Conservation (phyloP, 345 rosid genomes). For the thale cress (Arabidopsis thaliana) region DNA sequence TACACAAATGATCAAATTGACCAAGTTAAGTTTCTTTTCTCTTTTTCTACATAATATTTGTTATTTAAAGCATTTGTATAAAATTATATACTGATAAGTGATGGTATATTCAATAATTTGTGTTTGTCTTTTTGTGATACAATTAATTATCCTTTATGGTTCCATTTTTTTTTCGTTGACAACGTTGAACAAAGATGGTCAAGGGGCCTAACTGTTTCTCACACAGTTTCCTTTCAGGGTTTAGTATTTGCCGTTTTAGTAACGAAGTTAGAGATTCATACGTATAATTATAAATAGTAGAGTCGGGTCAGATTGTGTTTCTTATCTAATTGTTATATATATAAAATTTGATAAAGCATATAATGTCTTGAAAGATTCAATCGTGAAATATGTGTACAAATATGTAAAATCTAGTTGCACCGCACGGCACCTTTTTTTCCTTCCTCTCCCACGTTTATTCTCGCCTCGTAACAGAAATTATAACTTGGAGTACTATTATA, state of each 20-base stretch:
- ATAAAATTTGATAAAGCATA: constrained; percentile 9
- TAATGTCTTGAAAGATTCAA: neutral
- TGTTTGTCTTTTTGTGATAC: neutral
- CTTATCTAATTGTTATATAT: neutral
- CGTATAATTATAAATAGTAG: neutral
- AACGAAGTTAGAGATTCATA: constrained; percentile 27
- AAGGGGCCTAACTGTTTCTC: constrained; percentile 29
- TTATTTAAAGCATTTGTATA: neutral
- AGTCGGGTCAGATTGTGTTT: constrained; percentile 30
- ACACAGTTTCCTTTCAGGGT: constrained; percentile 9
- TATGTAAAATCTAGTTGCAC: constrained; percentile 24
- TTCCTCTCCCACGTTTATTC: constrained; percentile 25
- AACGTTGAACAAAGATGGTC: neutral
- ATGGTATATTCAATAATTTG: neutral
- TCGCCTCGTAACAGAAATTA: constrained; percentile 32
- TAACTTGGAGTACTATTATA: constrained; percentile 6
- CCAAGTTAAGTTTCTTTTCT: no score
- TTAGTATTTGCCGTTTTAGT: constrained; percentile 2
- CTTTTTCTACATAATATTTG: no score
- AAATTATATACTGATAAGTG: neutral
- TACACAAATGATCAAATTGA: no score
- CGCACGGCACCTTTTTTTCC: constrained; percentile 6
- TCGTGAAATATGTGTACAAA: constrained; percentile 13
- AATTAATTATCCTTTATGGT: neutral
- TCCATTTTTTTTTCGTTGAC: neutral